Base-by-base conservation (phyloP, 2,329 filamentous ascomycete species). In the Xylariaceae sp. region DNA sequence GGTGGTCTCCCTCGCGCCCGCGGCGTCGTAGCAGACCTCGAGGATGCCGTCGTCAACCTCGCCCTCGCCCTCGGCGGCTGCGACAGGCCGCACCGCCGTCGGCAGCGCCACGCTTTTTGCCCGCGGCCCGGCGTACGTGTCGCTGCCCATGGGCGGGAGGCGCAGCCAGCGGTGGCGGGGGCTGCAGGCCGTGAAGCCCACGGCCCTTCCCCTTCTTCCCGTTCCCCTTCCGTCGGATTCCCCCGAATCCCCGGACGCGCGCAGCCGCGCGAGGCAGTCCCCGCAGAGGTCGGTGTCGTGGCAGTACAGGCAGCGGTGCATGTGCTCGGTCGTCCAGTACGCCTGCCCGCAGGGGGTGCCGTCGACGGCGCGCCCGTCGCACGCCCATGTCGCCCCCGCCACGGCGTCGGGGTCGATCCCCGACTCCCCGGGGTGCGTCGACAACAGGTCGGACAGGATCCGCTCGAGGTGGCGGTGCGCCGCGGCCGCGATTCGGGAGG, bases 301-400 rank as follows among this genome's bases (percentile, higher is more conserved):
- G 29, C 45, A 49, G 29, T 43, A 46, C 16, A 44, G 35, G 29
- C 46, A 49, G 19, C 39, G 36, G 30, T 44, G 43, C 13, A 42
- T 35, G 15, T 32, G 39, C 6, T n/a, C 22, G 10, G 32, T 35
- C 17, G 36, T 32, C 9, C 14, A 21, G 11, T n/a, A 3, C 9
- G 0, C 8, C 4, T 37, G 40, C 10, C 34, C 16, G 33, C 44
- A 47, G 11, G 11, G 2, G 5, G 16, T 22, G 2, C 29, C 33
- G 14, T 25, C 26, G 2, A 6, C 10, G 22, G 25, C 25, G 13
- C 15, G 19, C 5, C 37, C 37, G 19, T 36, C 25, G 30, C 37
- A 39, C 3, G 1, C 2, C 33, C 12, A 32, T n/a, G n/a, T n/a
- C 3, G 17, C 22, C 19, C 25, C 13, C 15, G 5, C 7, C 24